These are phyloP conservation scores for Castanea crenata DNA, from an alignment of 306 rosid species.

Conservation along the genomic window DNA sequence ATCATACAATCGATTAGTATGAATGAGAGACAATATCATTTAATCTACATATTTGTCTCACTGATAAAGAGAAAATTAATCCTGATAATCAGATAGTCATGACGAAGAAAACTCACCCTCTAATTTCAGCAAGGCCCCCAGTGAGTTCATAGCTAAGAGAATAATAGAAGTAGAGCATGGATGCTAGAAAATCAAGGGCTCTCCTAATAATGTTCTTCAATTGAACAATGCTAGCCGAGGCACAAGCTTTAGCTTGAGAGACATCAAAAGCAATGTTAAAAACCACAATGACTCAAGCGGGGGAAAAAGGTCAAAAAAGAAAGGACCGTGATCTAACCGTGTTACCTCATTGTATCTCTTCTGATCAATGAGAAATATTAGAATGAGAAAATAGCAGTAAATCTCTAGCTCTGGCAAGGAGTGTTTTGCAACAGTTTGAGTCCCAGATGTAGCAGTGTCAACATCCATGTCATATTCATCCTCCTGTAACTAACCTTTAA, in stretches of 20 bases:
- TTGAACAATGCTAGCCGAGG: conserved; percentile 77
- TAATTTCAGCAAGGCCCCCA: conserved; percentile 80
- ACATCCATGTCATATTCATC: conserved; percentile 90
- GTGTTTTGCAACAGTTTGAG: conserved; percentile 64
- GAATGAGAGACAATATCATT: not conserved
- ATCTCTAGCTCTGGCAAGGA: conserved; percentile 82
- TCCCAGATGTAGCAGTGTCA: conserved; percentile 67
- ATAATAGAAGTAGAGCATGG: conserved; percentile 72
- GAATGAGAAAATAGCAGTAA: conserved; percentile 62
- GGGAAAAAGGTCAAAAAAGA: not conserved
- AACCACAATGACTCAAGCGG: not conserved
- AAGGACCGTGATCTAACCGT: not conserved
- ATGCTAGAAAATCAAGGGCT: conserved; percentile 81
- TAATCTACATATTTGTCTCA: not conserved
- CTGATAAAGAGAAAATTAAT: not conserved
- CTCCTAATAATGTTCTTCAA: conserved; percentile 77
- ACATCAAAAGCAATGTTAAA: not conserved
- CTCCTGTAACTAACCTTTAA: conserved; percentile 38
- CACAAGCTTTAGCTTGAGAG: conserved; percentile 79
- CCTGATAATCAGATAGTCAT: not conserved
- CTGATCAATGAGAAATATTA: conserved; percentile 89
- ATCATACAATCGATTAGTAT: not conserved
- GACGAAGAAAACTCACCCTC: conserved; percentile 59
- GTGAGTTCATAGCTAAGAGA: conserved; percentile 87
- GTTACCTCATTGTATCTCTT: conserved; percentile 78